Base-by-base conservation (phyloP, 768 basidiomycete genomes). In the Psilocybe sp. region DNA sequence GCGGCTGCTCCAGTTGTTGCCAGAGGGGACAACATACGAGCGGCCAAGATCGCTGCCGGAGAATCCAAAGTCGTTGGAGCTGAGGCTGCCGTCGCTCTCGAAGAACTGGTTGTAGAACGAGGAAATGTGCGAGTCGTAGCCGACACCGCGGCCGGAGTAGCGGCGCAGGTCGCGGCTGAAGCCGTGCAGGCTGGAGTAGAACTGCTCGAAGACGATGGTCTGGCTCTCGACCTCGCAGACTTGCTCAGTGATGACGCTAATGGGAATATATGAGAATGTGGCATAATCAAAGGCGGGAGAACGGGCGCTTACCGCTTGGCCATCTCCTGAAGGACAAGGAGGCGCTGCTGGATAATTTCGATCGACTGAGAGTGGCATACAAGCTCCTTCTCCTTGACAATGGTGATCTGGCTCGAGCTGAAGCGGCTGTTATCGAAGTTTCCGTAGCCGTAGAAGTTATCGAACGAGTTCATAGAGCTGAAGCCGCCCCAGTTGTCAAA, bases 191-290 rank as follows among this genome's bases (percentile, higher is more conserved):
- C 69, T 64, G n/a, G 67, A 59, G 51, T 67, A 65, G 66, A 69
- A 74, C 58, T 76, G 74, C 50, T 74, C 64, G 56, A 76, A 71
- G 47, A 71, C 64, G 48, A 75, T 67, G 49, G 67, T 68, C 56
- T 79, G 78, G 19, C 70, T 69, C 52, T 79, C 78, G 40, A 78
- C 77, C 44, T 78, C 74, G 57, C 78, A 79, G 46, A 76, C 68
- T 42, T 71, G 68, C 60, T 77, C 72, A 32, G 69, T 65, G 55
- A 76, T 70, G 59, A 77, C 69, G 60, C 75, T 76, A 44, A 38
- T 19, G 43, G 15, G 31, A 38, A 48, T 37, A 3, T 12, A 41
- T 40, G 19, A 38, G 46, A 28, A 44, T 38, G 32, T 23, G 16
- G n/a, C 11, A 11, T 15, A 28, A 23, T 15, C 5, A 31, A 28